Evolutionary conservation across 495 filamentous ascomycete species (phyloP).

Genomic region (Penicillium macrosclerotiorum): DNA sequence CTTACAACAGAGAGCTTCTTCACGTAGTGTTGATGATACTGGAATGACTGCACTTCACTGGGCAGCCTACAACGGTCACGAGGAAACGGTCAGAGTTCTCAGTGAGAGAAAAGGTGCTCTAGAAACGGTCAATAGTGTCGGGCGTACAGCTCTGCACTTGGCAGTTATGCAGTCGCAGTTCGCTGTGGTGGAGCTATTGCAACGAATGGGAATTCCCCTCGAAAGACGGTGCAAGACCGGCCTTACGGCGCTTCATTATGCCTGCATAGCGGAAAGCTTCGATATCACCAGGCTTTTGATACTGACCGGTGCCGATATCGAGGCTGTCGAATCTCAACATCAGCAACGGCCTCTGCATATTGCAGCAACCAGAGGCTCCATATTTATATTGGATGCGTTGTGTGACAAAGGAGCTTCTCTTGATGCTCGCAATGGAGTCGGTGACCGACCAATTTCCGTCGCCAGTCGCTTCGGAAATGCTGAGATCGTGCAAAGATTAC

Average conservation of each 20-base stretch:
- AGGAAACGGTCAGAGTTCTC: slow-evolving; percentile 37
- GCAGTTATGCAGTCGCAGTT: slow-evolving; percentile 40
- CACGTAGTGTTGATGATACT: slow-evolving; percentile 29
- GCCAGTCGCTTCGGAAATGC: slow-evolving; percentile 37
- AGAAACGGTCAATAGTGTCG: slow-evolving; percentile 25
- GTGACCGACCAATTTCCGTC: slow-evolving; percentile 38
- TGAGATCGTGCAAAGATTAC: slow-evolving; percentile 34
- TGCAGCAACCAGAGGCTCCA: slow-evolving; percentile 30
- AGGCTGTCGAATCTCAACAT: slow-evolving; percentile 30
- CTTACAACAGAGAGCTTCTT: slow-evolving; percentile 34
- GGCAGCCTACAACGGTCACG: slow-evolving; percentile 44
- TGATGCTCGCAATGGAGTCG: slow-evolving; percentile 35
- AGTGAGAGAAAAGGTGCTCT: slow-evolving; percentile 29
- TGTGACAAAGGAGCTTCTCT: slow-evolving; percentile 38
- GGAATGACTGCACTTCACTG: slow-evolving; percentile 47
- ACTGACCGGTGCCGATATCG: slow-evolving; percentile 36
- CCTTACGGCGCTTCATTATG: slow-evolving; percentile 45
- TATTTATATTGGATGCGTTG: slow-evolving; percentile 34
- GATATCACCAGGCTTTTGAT: slow-evolving; percentile 42
- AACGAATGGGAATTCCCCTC: slow-evolving; percentile 27
- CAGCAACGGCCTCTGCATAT: slow-evolving; percentile 40
- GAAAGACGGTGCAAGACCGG: slow-evolving; percentile 29
- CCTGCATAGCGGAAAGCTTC: slow-evolving; percentile 32
- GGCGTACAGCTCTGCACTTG: slow-evolving; percentile 42
- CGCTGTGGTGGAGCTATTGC: slow-evolving; percentile 37